A percentile compares a stretch with the other conserved stretches of the same genome.
Conservation (phyloP, 73 alveolate species). For the Paramecium bursaria region DNA sequence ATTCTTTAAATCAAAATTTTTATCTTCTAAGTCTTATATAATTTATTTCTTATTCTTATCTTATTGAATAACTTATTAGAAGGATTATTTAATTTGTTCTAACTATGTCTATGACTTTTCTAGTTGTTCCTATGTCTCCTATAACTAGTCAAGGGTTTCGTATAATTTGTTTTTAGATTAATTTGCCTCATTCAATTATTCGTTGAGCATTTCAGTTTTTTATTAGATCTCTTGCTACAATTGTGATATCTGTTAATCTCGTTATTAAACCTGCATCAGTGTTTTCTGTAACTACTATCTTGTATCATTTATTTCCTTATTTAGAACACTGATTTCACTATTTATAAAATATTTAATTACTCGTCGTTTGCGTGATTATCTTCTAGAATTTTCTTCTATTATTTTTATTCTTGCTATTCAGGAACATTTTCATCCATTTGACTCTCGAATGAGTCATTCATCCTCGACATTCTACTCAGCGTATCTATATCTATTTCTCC, state of each 20-base stretch:
- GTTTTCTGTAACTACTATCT: neutral
- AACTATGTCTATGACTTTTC: too few species aligned
- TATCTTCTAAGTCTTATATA: neutral
- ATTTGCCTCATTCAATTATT: neutral
- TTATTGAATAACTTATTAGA: too few species aligned
- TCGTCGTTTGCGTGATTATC: too few species aligned
- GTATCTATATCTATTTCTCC: constrained; percentile 47
- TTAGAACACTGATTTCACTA: too few species aligned
- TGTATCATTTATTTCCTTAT: constrained; percentile 9
- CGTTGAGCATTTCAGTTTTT: neutral
- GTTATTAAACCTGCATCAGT: constrained; percentile 2
- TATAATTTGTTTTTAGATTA: neutral
- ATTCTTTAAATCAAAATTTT: neutral
- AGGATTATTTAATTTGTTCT: too few species aligned
- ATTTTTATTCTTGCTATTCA: neutral
- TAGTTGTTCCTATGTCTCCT: too few species aligned
- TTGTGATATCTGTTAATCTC: neutral
- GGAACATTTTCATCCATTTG: neutral
- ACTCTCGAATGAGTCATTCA: neutral
- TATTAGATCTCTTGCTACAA: neutral
- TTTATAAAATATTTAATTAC: too few species aligned
- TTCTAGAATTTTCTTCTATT: neutral
- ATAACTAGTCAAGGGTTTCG: constrained; percentile 32
- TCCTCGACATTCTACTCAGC: neutral
- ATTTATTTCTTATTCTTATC: constrained; percentile 2